Conservation (phyloP, 2,329 filamentous ascomycete species). For the Orbilia oligospora region DNA sequence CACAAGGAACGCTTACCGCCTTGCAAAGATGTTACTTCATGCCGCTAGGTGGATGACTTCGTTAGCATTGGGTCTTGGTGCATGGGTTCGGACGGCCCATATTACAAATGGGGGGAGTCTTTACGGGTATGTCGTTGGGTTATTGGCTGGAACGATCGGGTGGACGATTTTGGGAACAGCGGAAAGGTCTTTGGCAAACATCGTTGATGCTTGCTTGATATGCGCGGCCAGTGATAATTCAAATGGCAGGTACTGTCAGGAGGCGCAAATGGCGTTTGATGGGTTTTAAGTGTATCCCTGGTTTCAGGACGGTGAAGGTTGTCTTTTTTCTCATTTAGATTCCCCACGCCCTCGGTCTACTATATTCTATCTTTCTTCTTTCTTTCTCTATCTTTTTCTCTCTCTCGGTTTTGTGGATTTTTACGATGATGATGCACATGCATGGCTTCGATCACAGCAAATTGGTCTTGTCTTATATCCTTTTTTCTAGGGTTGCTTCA, state of each 20-base stretch:
- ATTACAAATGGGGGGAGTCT: conserved; percentile 84
- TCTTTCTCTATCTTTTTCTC: no score
- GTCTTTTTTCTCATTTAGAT: conserved; percentile 5
- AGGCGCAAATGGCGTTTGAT: conserved; percentile 68
- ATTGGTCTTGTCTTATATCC: conserved; percentile 17
- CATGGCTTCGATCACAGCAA: conserved; percentile 21
- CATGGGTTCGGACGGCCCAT: conserved; percentile 94
- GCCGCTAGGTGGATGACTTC: conserved; percentile 93
- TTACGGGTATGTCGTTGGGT: conserved; percentile 93
- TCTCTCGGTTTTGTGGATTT: conserved; percentile 3
- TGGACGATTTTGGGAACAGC: conserved; percentile 93
- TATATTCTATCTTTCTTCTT: conserved; percentile 1
- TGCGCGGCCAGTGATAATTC: conserved; percentile 93
- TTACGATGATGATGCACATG: conserved; percentile 6
- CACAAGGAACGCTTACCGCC: conserved; percentile 77
- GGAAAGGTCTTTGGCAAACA: conserved; percentile 87
- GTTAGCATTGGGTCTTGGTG: conserved; percentile 88
- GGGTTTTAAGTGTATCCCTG: conserved; percentile 43
- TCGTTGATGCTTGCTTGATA: conserved; percentile 88
- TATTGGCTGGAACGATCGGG: conserved; percentile 93
- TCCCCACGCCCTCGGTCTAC: not conserved
- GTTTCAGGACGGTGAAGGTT: conserved; percentile 14
- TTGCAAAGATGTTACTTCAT: conserved; percentile 91
- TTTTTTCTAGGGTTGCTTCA: not conserved
- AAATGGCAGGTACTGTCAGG: conserved; percentile 76